Evolutionary conservation across 768 basidiomycete species (phyloP).

Genomic region (Termitomyces sp.): DNA sequence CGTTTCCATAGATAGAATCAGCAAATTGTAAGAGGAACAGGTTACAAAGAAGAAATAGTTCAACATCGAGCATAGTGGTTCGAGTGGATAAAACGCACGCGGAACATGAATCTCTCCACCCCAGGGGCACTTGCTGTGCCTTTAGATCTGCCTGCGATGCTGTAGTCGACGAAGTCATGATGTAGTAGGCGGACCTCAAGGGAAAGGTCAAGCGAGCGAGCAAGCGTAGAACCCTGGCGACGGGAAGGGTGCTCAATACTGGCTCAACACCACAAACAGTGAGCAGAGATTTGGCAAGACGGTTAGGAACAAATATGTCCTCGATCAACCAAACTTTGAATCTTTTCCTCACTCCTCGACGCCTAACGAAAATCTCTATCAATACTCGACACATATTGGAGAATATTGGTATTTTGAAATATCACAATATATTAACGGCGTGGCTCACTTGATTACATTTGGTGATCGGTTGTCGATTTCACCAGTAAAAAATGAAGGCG

Average conservation of each 20-base stretch:
- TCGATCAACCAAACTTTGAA: neutral
- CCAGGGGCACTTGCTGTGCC: constrained; percentile 65
- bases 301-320: neutral
- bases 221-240: neutral
- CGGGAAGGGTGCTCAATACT: neutral
- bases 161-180: constrained; percentile 68
- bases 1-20: neutral
- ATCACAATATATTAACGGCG: neutral
- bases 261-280: neutral
- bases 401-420: neutral
- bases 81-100: constrained; percentile 50
- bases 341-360: neutral
- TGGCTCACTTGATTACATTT: neutral
- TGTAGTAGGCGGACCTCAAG: neutral
- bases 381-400: neutral
- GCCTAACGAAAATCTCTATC: neutral
- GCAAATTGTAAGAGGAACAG: neutral
- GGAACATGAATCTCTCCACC: constrained; percentile 88
- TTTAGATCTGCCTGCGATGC: constrained; percentile 85
- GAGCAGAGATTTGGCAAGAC: constrained; percentile 4
- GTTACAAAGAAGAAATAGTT: neutral
- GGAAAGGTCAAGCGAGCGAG: neutral
- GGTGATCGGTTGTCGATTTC: constrained; percentile 15
- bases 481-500: constrained; percentile 58
- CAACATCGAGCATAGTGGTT: neutral